These are phyloP conservation scores for Scheffersomyces coipomensis DNA, from an alignment of 805 yeast species.

Conservation along the genomic window DNA sequence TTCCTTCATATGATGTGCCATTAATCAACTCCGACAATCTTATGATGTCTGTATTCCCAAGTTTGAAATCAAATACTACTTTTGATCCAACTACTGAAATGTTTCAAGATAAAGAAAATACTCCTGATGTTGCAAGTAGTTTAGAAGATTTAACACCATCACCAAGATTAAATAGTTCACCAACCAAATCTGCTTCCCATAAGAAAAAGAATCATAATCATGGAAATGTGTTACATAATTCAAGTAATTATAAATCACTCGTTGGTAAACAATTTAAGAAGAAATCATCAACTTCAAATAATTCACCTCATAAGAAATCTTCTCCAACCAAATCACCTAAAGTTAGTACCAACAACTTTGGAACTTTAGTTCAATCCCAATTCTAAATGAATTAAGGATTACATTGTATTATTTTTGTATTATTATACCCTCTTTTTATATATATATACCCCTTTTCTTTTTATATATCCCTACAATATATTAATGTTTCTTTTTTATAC, in stretches of 20 bases:
- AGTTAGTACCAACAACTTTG: neutral
- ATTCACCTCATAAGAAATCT: neutral
- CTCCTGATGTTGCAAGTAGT: neutral
- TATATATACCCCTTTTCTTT: neutral
- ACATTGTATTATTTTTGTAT: neutral
- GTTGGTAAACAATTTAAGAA: conserved; percentile 1
- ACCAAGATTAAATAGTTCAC: neutral
- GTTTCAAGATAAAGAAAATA: neutral
- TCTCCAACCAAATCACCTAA: neutral
- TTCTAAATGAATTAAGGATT: neutral
- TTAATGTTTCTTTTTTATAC: neutral
- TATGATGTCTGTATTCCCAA: neutral
- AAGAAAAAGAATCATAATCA: neutral
- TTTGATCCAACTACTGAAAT: neutral
- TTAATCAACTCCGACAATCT: neutral
- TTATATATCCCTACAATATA: neutral
- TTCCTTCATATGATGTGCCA: neutral
- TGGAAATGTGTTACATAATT: neutral
- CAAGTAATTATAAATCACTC: neutral
- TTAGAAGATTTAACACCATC: neutral
- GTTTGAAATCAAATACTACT: neutral
- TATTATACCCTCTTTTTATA: neutral
- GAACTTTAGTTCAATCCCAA: neutral
- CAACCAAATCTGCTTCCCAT: neutral
- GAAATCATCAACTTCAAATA: neutral